Conservation (phyloP, 2,329 filamentous ascomycete species). For the Lecanoromycetidae sp. region DNA sequence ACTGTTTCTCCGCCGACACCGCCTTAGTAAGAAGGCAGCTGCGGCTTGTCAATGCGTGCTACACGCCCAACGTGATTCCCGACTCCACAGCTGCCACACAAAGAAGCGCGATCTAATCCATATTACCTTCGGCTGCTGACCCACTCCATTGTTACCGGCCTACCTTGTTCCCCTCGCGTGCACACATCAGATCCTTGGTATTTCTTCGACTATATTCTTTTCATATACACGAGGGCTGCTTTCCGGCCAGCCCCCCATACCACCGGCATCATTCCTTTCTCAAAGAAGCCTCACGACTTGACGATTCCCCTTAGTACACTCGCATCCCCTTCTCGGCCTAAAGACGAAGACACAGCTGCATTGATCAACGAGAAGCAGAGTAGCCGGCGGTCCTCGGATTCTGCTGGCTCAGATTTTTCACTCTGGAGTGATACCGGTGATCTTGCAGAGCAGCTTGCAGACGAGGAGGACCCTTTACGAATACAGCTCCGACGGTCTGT, state of each 20-base stretch:
- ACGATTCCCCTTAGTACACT: constrained; percentile 81
- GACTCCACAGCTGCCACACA: too few species aligned
- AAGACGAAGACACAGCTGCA: constrained; percentile 27
- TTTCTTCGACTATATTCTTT: constrained; percentile 1
- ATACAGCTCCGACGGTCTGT: constrained; percentile 55
- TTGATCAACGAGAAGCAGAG: constrained; percentile 36
- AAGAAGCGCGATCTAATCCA: constrained; percentile 11
- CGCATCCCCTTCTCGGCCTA: constrained; percentile 26
- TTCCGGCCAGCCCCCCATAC: constrained; percentile 59
- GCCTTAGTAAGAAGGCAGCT: neutral
- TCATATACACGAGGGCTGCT: constrained; percentile 47
- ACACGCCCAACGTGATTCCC: constrained; percentile 14
- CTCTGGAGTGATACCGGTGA: constrained; percentile 93
- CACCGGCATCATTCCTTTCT: constrained; percentile 73
- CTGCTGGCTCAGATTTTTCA: constrained; percentile 56
- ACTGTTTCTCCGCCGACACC: neutral
- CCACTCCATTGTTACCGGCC: constrained; percentile 16
- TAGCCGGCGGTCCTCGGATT: constrained; percentile 46
- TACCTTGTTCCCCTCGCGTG: too few species aligned
- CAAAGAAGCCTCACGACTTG: constrained; percentile 52
- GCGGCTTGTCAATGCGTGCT: constrained; percentile 12
- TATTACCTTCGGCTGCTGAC: constrained; percentile 7
- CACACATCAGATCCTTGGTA: constrained; percentile 9
- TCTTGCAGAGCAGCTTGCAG: constrained; percentile 78
- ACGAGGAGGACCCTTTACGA: constrained; percentile 69